Conservation (phyloP, 176 grass and related monocot genomes). For the Carex littledalei region DNA sequence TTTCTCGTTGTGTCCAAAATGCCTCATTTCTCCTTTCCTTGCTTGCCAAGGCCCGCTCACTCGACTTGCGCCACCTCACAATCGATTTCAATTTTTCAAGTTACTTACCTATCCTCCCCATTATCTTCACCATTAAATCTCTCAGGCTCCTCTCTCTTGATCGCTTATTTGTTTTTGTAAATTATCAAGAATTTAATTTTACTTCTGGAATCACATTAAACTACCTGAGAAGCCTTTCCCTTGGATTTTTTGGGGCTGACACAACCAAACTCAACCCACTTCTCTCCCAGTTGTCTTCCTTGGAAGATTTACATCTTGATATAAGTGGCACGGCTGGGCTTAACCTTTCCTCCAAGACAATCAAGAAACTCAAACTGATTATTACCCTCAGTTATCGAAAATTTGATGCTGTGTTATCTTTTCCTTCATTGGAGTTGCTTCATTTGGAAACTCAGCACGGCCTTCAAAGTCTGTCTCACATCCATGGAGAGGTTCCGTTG, state of each 20-base stretch:
- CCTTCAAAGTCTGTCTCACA: background rate
- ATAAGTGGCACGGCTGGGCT: background rate
- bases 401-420: background rate
- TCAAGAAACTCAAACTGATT: background rate
- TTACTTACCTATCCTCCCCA: too few species aligned
- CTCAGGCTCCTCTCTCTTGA: background rate
- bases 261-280: background rate
- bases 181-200: too few species aligned
- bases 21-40: background rate
- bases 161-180: background rate
- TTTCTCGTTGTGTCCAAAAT: too few species aligned
- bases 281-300: background rate
- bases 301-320: background rate
- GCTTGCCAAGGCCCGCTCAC: background rate
- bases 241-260: background rate
- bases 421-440: background rate
- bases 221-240: background rate
- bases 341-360: background rate
- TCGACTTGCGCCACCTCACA: background rate
- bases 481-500: background rate
- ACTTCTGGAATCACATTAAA: background rate
- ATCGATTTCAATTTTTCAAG: background rate
- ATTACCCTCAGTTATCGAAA: background rate
- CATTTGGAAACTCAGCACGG: background rate
- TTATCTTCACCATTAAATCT: background rate